Evolutionary conservation across 176 grass and related monocot genomes (phyloP), one percentile per base, ranked within the genome.

Genomic region (Hordeum marinum): DNA sequence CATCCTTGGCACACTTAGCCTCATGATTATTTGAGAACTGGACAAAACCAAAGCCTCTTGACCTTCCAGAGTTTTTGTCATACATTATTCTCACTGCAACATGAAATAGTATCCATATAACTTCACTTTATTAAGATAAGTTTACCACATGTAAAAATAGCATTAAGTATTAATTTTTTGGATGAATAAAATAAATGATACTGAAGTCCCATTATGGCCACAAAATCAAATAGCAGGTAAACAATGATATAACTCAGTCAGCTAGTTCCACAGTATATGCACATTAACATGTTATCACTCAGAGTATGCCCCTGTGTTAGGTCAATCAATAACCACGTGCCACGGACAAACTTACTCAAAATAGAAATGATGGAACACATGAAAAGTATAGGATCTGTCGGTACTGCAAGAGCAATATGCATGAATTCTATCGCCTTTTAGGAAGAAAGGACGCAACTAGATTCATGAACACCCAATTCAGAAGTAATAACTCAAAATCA

Each of bases 41-140:
- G 61, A 98, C 85, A 90, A 95, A 98, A 59, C 95, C 95, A 71
- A 98, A 98, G 34, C 92, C 90, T 88, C 95, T 98, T 87, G 95
- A 93, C 54, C 92, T 88, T 89, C 95, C 95, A 32, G 92, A 95
- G 83, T 88, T 95, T 88, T 91, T 98, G 78, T 95, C 92, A 85
- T 95, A 93, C 83, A 98, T 77, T 86, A 95, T 91, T 72, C 78
- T 94, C 74, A 95, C 96, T 95, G 83, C 77, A 86, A 75, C n/a
- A 81, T 69, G 17, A 75, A 87, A 85, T 32, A 73, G 32, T 69
- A 46, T 27, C 32, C 31, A 87, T 81, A 85, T 83, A 73, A 79
- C n/a, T 86, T 58, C 75, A 41, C 17, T 39, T n/a, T 59, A 26
- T 55, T 57, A 55, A 55, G 55, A 65, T 77, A 78, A 55, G 42